phyloP scores from a whole-genome alignment of 345 rosid species.

The Euphorbia pulcherrima region DNA sequence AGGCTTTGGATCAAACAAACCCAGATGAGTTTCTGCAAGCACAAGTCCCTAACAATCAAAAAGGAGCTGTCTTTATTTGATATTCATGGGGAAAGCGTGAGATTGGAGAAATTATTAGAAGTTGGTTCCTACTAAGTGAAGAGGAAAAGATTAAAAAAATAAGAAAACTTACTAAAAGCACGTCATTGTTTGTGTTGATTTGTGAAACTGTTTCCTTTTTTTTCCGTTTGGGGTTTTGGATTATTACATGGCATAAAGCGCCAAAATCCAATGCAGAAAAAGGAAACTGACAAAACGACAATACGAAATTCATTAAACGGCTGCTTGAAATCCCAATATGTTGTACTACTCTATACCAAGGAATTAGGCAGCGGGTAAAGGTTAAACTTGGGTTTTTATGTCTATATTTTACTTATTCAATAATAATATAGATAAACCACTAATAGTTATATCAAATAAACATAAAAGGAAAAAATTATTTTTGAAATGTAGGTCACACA shows the following conservation, averaged over 20 bases:
- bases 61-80: constrained; percentile 16
- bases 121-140: background rate
- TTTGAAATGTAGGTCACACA: no score
- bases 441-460: no score
- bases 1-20: constrained; percentile 30
- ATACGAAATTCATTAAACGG: constrained; percentile 23
- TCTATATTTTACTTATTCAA: no score
- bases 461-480: no score
- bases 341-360: background rate
- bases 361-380: constrained; percentile 3
- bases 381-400: background rate
- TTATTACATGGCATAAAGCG: constrained; percentile 3
- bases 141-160: background rate
- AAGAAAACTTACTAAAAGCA: background rate
- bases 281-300: constrained; percentile 19
- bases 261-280: constrained; percentile 7
- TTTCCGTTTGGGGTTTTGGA: constrained; percentile 7
- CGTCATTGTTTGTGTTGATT: background rate
- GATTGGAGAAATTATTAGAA: constrained; percentile 4
- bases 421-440: no score
- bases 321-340: constrained; percentile 15
- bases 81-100: constrained; percentile 34
- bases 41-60: constrained; percentile 25
- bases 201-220: background rate
- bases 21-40: constrained; percentile 14